Percentiles rank a stretch among this genome's conserved stretches.
These are phyloP conservation scores for Suhomyces ambrosiae DNA, from an alignment of 1,139 yeast genomes.

Conservation along the genomic window DNA sequence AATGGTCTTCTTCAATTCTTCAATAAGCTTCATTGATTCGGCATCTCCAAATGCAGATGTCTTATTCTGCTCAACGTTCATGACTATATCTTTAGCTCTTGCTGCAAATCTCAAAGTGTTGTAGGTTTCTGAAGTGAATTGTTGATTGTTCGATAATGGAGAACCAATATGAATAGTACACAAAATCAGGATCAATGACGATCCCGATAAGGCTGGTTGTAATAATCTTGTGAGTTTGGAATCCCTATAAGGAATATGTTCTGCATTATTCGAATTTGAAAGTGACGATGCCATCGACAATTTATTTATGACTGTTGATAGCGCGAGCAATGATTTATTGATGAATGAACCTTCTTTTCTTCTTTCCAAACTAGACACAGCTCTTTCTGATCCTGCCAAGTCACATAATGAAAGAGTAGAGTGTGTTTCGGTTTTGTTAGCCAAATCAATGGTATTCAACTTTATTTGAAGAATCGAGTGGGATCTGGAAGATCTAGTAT, in stretches of 20 bases:
- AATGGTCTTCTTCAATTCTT: conserved; percentile 48
- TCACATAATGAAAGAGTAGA: conserved; percentile 87
- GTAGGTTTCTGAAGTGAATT: conserved; percentile 71
- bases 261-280: conserved; percentile 25
- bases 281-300: conserved; percentile 54
- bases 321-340: conserved; percentile 83
- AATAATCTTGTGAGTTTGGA: conserved; percentile 84
- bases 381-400: conserved; percentile 93
- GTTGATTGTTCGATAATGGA: conserved; percentile 30
- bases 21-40: conserved; percentile 50
- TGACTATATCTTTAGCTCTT: conserved; percentile 81
- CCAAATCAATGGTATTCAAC: conserved; percentile 47
- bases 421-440: conserved; percentile 44
- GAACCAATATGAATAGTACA: conserved; percentile 78
- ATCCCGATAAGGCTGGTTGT: conserved; percentile 91
- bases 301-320: conserved; percentile 86
- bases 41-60: conserved; percentile 28
- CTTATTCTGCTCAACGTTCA: conserved; percentile 64
- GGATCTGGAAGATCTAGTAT: conserved; percentile 82
- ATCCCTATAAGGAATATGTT: conserved; percentile 88
- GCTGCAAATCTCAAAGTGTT: conserved; percentile 92
- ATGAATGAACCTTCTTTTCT: conserved; percentile 92
- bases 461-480: conserved; percentile 86
- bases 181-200: conserved; percentile 79
- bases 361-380: conserved; percentile 78